Evolutionary conservation across 768 basidiomycete genomes (phyloP).

Genomic region (Strobilomyces dryophilus): DNA sequence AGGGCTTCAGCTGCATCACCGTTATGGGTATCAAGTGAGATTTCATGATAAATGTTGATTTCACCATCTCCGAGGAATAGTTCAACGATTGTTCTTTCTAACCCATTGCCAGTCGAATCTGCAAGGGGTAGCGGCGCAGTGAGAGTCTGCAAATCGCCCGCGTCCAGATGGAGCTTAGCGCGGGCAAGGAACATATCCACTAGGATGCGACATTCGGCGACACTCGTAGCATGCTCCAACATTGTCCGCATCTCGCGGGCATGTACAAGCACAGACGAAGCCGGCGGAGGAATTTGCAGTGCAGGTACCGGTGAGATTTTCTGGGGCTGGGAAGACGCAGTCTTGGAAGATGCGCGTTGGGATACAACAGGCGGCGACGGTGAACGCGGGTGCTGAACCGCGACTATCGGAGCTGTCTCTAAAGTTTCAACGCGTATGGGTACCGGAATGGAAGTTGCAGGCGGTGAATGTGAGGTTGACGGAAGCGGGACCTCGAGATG

Average conservation of each 20-base stretch:
- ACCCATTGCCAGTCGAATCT: constrained; percentile 20
- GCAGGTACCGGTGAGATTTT: constrained; percentile 13
- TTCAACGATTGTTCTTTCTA: constrained; percentile 54
- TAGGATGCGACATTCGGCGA: constrained; percentile 81
- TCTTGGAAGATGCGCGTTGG: constrained; percentile 16
- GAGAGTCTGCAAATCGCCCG: constrained; percentile 26
- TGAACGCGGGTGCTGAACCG: constrained; percentile 1
- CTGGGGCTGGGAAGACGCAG: constrained; percentile 2
- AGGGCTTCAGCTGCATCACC: constrained; percentile 2
- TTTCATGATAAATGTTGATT: neutral
- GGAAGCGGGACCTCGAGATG: constrained; percentile 1
- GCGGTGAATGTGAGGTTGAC: constrained; percentile 2
- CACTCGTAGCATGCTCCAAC: constrained; percentile 63
- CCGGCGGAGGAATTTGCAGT: constrained; percentile 16
- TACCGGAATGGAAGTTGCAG: neutral
- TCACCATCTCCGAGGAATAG: constrained; percentile 33
- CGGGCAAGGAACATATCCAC: constrained; percentile 78
- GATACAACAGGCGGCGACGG: constrained; percentile 2
- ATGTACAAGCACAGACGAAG: constrained; percentile 37
- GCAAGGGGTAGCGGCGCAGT: constrained; percentile 35
- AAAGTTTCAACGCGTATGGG: constrained; percentile 4
- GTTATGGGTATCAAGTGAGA: neutral
- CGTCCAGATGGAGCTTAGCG: constrained; percentile 40
- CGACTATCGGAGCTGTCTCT: neutral
- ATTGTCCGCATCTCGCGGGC: constrained; percentile 66